A percentile compares a stretch with the other conserved stretches of the same genome.
Conservation (phyloP, 2,329 filamentous ascomycete species). For the Byssothecium circinans region DNA sequence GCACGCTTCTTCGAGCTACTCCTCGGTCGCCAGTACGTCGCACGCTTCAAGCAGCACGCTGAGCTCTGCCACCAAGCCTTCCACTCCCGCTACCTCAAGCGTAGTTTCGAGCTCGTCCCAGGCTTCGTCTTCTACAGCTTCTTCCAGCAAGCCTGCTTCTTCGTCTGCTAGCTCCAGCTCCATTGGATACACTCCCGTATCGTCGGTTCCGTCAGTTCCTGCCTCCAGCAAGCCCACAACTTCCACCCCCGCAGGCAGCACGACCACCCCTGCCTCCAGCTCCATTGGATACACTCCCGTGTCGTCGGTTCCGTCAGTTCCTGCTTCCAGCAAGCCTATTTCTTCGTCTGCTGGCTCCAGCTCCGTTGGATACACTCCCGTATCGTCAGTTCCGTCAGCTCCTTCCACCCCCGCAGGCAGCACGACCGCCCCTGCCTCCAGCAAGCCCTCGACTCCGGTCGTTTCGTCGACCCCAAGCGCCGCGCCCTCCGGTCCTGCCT, state of each 20-base stretch:
- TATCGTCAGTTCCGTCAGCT: conserved; percentile 2
- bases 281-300: neutral
- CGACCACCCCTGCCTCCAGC: neutral
- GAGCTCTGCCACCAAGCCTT: neutral
- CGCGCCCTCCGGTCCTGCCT: conserved; percentile 21
- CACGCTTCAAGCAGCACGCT: neutral
- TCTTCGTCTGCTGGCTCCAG: too few relatives aligned
- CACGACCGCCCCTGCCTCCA: conserved; percentile 9
- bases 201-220: conserved; percentile 3
- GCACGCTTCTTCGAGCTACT: neutral
- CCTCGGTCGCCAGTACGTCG: neutral
- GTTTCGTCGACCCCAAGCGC: too few relatives aligned
- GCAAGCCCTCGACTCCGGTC: conserved; percentile 5
- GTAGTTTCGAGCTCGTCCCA: neutral
- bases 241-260: conserved; percentile 14
- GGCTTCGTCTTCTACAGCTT: neutral
- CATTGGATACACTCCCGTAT: neutral
- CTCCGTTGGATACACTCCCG: neutral
- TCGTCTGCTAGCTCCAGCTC: too few relatives aligned
- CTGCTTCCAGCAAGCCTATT: conserved; percentile 3
- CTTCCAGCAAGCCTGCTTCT: neutral
- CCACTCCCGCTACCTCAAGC: conserved; percentile 1
- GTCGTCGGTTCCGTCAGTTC: conserved; percentile 1
- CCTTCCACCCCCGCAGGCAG: conserved; percentile 14
- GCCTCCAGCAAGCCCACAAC: conserved; percentile 4